A percentile compares a stretch with the other conserved stretches of the same genome.
These are phyloP conservation scores for Paecilomyces sp. DNA, from an alignment of 2,329 filamentous ascomycete species.

Conservation along the genomic window DNA sequence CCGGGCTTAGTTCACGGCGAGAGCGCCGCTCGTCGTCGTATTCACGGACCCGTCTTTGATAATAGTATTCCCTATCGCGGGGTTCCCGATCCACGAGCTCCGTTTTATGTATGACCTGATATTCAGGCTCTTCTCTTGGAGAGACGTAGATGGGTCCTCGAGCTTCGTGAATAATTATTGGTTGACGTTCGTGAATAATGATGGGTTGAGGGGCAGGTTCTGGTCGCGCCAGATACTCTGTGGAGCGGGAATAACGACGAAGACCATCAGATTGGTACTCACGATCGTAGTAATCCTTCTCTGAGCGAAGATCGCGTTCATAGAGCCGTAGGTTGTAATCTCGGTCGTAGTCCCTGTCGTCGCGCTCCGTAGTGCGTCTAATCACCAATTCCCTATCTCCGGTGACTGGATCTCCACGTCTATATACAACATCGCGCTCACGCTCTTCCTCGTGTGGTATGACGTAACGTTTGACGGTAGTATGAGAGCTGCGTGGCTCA, in stretches of 20 bases:
- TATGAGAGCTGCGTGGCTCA: slow-evolving; percentile 42
- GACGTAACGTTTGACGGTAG: slow-evolving; percentile 51
- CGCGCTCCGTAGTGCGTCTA: slow-evolving; percentile 39
- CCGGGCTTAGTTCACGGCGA: slow-evolving; percentile 42
- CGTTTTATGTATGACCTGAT: slow-evolving; percentile 53
- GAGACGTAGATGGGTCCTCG: slow-evolving; percentile 43
- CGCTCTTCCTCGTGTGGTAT: slow-evolving; percentile 36
- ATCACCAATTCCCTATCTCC: slow-evolving; percentile 38
- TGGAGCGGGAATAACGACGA: slow-evolving; percentile 46
- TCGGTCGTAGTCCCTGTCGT: slow-evolving; percentile 45
- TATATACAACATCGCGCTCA: slow-evolving; percentile 25
- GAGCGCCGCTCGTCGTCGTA: slow-evolving; percentile 43
- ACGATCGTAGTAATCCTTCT: slow-evolving; percentile 40
- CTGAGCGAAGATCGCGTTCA: slow-evolving; percentile 35
- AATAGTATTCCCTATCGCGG: slow-evolving; percentile 56
- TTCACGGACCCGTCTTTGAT: slow-evolving; percentile 51
- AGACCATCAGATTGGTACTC: slow-evolving; percentile 37
- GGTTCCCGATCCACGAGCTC: slow-evolving; percentile 42
- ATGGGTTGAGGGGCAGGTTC: slow-evolving; percentile 38
- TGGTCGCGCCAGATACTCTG: slow-evolving; percentile 45
- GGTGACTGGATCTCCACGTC: slow-evolving; percentile 22
- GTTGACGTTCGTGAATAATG: slow-evolving; percentile 47
- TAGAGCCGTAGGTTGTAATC: slow-evolving; percentile 39
- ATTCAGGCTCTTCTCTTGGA: slow-evolving; percentile 48
- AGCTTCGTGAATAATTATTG: slow-evolving; percentile 50